Conservation (phyloP, 352 stramenopile species). For the Phytophthora agathidicida region DNA sequence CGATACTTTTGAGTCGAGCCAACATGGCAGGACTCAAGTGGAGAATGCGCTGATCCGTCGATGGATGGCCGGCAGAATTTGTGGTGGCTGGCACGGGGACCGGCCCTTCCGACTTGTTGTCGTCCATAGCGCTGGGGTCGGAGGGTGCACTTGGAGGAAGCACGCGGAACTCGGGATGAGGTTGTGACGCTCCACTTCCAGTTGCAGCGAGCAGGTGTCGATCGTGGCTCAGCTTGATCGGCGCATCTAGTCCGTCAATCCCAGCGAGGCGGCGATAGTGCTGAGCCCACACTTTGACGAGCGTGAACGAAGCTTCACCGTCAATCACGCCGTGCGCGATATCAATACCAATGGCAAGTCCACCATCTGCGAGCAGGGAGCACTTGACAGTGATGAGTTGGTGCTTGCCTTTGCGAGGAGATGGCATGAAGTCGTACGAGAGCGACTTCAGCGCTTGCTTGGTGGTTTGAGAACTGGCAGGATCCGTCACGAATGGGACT, state of each 20-base stretch:
- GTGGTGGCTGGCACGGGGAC: neutral
- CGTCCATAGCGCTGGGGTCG: too few species aligned
- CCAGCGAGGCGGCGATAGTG: constrained; percentile 1
- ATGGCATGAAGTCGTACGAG: constrained; percentile 4
- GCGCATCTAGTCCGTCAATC: neutral
- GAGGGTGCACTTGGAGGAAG: neutral
- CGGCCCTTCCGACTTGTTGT: too few species aligned
- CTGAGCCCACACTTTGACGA: constrained; percentile 4
- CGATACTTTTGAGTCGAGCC: neutral
- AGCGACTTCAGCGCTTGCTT: neutral
- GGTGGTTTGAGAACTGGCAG: neutral
- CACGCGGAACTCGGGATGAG: constrained; percentile 2
- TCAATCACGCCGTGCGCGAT: constrained; percentile 3
- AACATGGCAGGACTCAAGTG: neutral
- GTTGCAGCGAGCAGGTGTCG: neutral
- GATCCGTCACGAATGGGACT: neutral
- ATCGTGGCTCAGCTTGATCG: constrained; percentile 7
- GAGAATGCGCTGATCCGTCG: neutral
- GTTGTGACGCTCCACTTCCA: neutral
- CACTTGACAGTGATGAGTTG: neutral
- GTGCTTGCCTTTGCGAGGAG: neutral
- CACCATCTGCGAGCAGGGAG: neutral
- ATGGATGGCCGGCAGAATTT: neutral
- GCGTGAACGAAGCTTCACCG: constrained; percentile 1
- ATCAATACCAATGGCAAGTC: constrained; percentile 1